phyloP scores from a whole-genome alignment of 2,329 filamentous ascomycete species.

The Phyllosticta paracitricarpa region DNA sequence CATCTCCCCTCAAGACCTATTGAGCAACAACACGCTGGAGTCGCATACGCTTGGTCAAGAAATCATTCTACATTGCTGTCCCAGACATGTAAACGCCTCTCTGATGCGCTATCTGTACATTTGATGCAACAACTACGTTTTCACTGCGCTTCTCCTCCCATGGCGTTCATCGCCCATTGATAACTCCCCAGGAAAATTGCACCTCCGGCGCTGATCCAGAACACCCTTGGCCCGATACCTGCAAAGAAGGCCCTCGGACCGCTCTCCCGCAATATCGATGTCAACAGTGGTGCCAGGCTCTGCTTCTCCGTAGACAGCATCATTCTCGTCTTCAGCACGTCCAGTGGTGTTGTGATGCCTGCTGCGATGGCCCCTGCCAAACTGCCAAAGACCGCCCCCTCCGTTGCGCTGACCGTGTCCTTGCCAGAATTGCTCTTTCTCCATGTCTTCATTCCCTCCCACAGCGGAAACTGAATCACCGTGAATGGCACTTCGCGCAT shows the following conservation, averaged over 20 bases:
- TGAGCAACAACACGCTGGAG: not conserved
- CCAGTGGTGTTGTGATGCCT: slow-evolving; percentile 79
- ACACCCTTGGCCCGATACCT: slow-evolving; percentile 69
- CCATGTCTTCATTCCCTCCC: slow-evolving; percentile 83
- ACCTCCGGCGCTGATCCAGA: slow-evolving; percentile 92
- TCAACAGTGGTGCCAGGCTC: slow-evolving; percentile 50
- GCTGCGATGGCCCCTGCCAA: slow-evolving; percentile 77
- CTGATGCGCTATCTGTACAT: slow-evolving; percentile 2
- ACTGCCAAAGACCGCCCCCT: slow-evolving; percentile 79
- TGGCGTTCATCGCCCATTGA: slow-evolving; percentile 72
- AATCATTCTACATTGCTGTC: not conserved
- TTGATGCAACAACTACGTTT: not conserved
- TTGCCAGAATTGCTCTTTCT: slow-evolving; percentile 32
- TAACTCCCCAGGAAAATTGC: slow-evolving; percentile 93
- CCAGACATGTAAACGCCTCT: not conserved
- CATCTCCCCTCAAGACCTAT: slow-evolving; percentile 6
- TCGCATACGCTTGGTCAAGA: not conserved
- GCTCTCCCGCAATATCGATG: slow-evolving; percentile 52
- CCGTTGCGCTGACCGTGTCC: slow-evolving; percentile 53
- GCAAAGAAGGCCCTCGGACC: slow-evolving; percentile 63
- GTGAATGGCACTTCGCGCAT: slow-evolving; percentile 96
- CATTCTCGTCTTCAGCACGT: slow-evolving; percentile 92
- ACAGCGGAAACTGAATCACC: slow-evolving; percentile 91
- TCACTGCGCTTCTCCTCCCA: slow-evolving; percentile 38
- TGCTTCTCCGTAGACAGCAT: slow-evolving; percentile 73